Conservation (phyloP, 163 green algal species). For the Chlorella variabilis region DNA sequence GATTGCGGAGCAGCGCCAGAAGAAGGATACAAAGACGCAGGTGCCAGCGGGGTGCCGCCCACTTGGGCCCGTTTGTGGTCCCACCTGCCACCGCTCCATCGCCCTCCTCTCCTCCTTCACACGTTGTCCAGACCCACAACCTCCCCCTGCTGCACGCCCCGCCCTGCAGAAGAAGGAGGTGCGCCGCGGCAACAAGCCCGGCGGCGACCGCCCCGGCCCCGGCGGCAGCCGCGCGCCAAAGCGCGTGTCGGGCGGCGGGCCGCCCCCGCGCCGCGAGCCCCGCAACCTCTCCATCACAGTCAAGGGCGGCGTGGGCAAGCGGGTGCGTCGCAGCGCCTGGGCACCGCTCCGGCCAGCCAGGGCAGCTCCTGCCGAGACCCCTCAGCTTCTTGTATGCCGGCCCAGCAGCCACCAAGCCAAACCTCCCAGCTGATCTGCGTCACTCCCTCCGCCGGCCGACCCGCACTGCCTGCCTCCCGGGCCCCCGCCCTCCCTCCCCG, state of each 20-base stretch:
- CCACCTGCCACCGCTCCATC: too few species aligned
- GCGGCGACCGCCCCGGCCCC: neutral
- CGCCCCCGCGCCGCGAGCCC: neutral
- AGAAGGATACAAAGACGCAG: slow-evolving; percentile 12
- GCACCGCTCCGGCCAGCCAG: neutral
- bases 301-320: slow-evolving; percentile 34
- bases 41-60: neutral
- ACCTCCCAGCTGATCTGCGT: too few species aligned
- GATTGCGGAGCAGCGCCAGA: slow-evolving; percentile 44
- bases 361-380: too few species aligned
- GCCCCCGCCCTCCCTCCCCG: too few species aligned
- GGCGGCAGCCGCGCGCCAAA: neutral
- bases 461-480: too few species aligned
- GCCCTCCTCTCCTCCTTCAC: too few species aligned
- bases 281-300: slow-evolving; percentile 30
- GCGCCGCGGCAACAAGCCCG: neutral
- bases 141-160: neutral
- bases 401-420: too few species aligned
- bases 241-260: neutral
- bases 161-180: slow-evolving; percentile 27
- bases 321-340: neutral
- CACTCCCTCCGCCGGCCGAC: too few species aligned
- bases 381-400: too few species aligned
- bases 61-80: too few species aligned
- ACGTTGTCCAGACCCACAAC: too few species aligned